Base-by-base conservation (phyloP, 768 basidiomycete species). In the Agaricus sinodeliciosus region DNA sequence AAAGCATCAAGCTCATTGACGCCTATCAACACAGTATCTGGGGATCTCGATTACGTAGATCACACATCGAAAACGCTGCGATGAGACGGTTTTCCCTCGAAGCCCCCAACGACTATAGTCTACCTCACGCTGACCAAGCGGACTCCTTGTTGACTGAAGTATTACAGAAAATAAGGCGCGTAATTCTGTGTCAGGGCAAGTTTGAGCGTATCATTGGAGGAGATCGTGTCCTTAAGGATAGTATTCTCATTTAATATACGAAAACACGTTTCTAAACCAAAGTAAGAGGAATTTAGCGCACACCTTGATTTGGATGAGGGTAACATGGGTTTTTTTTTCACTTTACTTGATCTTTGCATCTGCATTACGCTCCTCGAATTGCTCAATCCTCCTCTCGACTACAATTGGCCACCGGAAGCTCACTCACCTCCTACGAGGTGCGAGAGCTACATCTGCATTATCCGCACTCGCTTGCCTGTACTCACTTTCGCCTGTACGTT, bases 1-100 rank as follows among this genome's bases (percentile, higher is more conserved):
- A 63, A 51, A 43, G 58, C 26, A 61, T 81, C 22, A 65, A 68
- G 37, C 66, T 81, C 5, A 73, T 81, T n/a, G 81, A 83, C 54
- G 72, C 71, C 18, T 82, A 82, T 58, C 62, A 65, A 9, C 75
- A 70, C 43, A 80, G 80, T 52, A 83, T 84, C 25, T 82, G 82
- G 82, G 81, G 79, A 39, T 66, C 68, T 1, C 69, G 82, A 28
- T 55, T 82, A 26, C 72, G 80, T 13, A 65, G 74, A 36, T 69
- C 70, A 11, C 77, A 81, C 57, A 58, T 82, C 11, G 76, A 79
- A 63, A 59, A 56, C 13, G 74, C 70, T 5, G 67, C 64, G 12
- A 55, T 57, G n/a, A 37, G 22, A 16, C 44, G 45, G 19, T 37
- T 45, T n/a, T 18, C 31, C 15, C 18, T 35, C 9, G 34, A 28